Percentiles rank a stretch among this genome's conserved stretches.
These are phyloP conservation scores for Nakazawaea wyomingensis DNA, from an alignment of 805 yeast genomes.

Conservation along the genomic window DNA sequence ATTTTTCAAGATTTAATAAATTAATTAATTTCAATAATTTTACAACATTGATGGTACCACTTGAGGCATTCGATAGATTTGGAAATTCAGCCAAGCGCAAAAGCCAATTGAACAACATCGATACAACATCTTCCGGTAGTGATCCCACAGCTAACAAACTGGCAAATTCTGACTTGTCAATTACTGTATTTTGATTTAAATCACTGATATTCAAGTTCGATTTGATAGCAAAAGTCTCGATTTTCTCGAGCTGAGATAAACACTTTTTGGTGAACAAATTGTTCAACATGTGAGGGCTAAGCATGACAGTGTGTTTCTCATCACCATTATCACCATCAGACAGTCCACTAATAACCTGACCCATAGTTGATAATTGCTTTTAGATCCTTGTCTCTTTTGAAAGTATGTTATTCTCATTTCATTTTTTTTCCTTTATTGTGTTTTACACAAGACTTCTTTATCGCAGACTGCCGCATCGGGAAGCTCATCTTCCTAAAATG, in stretches of 20 bases:
- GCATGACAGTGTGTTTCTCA: background rate
- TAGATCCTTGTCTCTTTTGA: background rate
- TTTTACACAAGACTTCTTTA: too few relatives aligned
- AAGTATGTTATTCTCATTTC: background rate
- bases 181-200: slow-evolving; percentile 18
- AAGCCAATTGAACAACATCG: slow-evolving; percentile 34
- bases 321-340: background rate
- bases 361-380: slow-evolving; percentile 4
- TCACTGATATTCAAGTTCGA: slow-evolving; percentile 19
- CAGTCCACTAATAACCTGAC: slow-evolving; percentile 7
- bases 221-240: slow-evolving; percentile 17
- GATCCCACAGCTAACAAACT: slow-evolving; percentile 27
- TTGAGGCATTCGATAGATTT: slow-evolving; percentile 25
- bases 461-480: background rate
- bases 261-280: slow-evolving; percentile 9
- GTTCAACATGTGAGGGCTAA: background rate
- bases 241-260: slow-evolving; percentile 3
- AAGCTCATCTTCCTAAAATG: background rate
- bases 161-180: slow-evolving; percentile 24
- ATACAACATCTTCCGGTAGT: slow-evolving; percentile 21
- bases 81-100: slow-evolving; percentile 46
- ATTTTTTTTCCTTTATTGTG: background rate
- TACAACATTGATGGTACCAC: slow-evolving; percentile 27
- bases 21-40: slow-evolving; percentile 40
- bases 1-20: slow-evolving; percentile 39